phyloP scores from a whole-genome alignment of 257 asterid species.

The Lycium ferocissimum region DNA sequence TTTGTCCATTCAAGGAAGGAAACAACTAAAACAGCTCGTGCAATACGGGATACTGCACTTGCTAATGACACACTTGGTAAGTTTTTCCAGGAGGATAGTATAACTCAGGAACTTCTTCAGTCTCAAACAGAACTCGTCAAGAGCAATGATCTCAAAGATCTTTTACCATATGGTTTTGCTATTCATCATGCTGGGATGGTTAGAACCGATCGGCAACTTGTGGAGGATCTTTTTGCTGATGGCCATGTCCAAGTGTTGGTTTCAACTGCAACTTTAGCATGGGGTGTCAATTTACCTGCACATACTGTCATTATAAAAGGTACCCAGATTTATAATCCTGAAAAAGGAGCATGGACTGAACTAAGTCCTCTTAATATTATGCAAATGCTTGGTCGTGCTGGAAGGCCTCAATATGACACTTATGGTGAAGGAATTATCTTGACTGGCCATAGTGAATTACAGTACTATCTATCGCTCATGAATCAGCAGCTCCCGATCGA shows the following conservation, averaged over 20 bases:
- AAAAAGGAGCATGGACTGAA: slow-evolving; percentile 57
- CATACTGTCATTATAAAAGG: slow-evolving; percentile 58
- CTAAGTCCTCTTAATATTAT: slow-evolving; percentile 54
- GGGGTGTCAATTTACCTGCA: slow-evolving; percentile 61
- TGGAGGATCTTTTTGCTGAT: slow-evolving; percentile 48
- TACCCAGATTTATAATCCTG: slow-evolving; percentile 54
- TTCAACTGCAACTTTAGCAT: slow-evolving; percentile 56
- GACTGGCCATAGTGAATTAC: slow-evolving; percentile 50
- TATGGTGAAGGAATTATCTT: slow-evolving; percentile 53
- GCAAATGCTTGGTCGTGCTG: slow-evolving; percentile 65
- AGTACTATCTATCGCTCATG: slow-evolving; percentile 51
- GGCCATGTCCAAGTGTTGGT: slow-evolving; percentile 54
- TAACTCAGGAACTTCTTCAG: slow-evolving; percentile 50
- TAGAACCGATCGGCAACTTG: slow-evolving; percentile 51
- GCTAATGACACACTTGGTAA: slow-evolving; percentile 53
- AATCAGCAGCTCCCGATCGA: slow-evolving; percentile 57
- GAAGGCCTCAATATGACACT: slow-evolving; percentile 56
- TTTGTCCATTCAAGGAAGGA: slow-evolving; percentile 57
- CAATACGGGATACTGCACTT: slow-evolving; percentile 52
- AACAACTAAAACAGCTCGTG: slow-evolving; percentile 55
- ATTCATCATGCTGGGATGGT: slow-evolving; percentile 58
- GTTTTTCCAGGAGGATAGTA: slow-evolving; percentile 52
- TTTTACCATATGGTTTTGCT: slow-evolving; percentile 55
- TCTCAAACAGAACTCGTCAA: slow-evolving; percentile 52
- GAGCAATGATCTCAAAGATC: slow-evolving; percentile 55